Base-by-base conservation (phyloP, 2,329 filamentous ascomycete species). In the Ceratocystis albifundus region DNA sequence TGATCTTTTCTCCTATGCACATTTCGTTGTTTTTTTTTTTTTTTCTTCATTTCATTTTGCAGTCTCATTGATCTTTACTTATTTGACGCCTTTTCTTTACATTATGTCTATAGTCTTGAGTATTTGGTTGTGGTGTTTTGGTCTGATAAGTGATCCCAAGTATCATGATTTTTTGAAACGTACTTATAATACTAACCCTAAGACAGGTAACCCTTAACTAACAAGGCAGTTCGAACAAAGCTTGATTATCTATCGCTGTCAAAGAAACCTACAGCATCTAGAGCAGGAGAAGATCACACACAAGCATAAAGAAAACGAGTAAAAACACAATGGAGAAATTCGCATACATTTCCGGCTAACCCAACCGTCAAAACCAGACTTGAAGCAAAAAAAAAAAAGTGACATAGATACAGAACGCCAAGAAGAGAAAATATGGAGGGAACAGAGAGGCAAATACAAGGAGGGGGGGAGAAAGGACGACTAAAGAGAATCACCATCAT, bases 11-110 rank as follows among this genome's bases (percentile, higher is more conserved):
- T 25, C 55, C 45, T 63, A 41, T 62, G 20, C 41, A 17, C 61
- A 65, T 57, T 41, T 17, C 7, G n/a, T 28, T 57, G n/a, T 61
- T 64, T 41, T 12, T n/a, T 57, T 30, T 22, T 61, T 12, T 20
- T 59, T 44, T n/a, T 57, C 22, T 22, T 61, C n/a, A 12, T 59
- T 44, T 20, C 57, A 48, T 61, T 61, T 22, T 63, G 10, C 46
- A 36, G 15, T 44, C 1, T 17, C 55, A 5, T 28, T 41, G 22
- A 7, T 17, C 32, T 20, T 20, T 59, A 10, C 20, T 28, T 28
- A 41, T 41, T 41, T 41, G 36, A 41, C 36, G 36, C 12, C 32
- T 20, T 64, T 53, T 62, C 17, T 22, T 45, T 32, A 10, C 57
- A 28, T 15, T 53, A n/a, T 53, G 36, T 41, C 36, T 41, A 15